Percentiles rank a stretch among this genome's conserved stretches.
These are phyloP conservation scores for Zymoseptoria ardabiliae DNA, from an alignment of 2,329 filamentous ascomycete genomes.

Conservation along the genomic window DNA sequence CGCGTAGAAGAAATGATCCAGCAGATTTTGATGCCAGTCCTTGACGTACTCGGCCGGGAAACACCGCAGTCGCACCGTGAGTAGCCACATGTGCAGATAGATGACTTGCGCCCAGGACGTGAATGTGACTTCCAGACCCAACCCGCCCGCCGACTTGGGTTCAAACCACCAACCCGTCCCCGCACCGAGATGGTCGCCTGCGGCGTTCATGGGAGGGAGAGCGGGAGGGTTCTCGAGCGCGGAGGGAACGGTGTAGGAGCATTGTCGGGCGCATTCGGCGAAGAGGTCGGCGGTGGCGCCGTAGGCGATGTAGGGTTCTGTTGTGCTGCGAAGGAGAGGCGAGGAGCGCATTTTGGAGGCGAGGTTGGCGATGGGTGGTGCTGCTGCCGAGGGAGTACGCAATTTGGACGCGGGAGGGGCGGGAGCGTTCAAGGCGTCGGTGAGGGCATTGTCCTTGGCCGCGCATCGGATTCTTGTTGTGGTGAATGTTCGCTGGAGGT, in stretches of 20 bases:
- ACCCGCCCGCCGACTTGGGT: constrained; percentile 32
- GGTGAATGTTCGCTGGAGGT: constrained; percentile 1
- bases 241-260: constrained; percentile 68
- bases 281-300: constrained; percentile 72
- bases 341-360: constrained; percentile 18
- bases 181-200: constrained; percentile 75
- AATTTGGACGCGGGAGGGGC: constrained; percentile 8
- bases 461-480: constrained; percentile 4
- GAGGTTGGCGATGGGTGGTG: constrained; percentile 17
- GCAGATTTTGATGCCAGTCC: constrained; percentile 79
- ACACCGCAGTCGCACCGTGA: constrained; percentile 75
- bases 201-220: constrained; percentile 61
- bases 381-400: constrained; percentile 4
- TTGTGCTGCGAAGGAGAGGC: constrained; percentile 33
- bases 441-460: not conserved
- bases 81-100: constrained; percentile 90
- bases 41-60: constrained; percentile 62
- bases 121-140: constrained; percentile 78
- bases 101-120: constrained; percentile 94
- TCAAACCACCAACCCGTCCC: constrained; percentile 74
- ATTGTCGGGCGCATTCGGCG: constrained; percentile 64
- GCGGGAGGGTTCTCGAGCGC: constrained; percentile 54
- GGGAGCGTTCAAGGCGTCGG: constrained; percentile 5
- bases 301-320: constrained; percentile 70
- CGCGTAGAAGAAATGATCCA: constrained; percentile 92